Evolutionary conservation across 495 filamentous ascomycete genomes (phyloP), one percentile per base, ranked within the genome.

Genomic region (Aspergillus campestris): DNA sequence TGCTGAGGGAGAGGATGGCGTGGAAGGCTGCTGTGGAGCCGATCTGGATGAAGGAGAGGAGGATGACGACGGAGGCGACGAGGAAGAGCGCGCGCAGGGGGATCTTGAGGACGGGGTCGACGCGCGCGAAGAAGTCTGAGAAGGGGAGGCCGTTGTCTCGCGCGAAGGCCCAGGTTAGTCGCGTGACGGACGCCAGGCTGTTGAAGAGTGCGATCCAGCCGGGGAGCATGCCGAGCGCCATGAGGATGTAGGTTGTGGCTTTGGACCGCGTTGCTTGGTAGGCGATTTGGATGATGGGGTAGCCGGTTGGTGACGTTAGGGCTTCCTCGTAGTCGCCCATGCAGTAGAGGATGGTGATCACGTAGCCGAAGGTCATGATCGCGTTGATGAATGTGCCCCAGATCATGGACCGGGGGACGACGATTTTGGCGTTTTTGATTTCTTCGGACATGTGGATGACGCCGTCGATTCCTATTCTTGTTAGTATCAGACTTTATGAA

Each of bases 101-200:
- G 38, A 79, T 65, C 11, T 64, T 64, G 40, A 69, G 68, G 5
- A 48, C 62, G 10, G 61, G 49, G 44, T 69, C 52, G 42, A 72
- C 71, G 31, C 65, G 51, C 10, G 58, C 64, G 34, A 81, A 72
- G 48, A 71, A 69, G 3, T 51, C 49, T 9, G 71, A 73, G 50
- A 75, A 79, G 3, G 81, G 81, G 0, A 83, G 59, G 8, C 77
- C 80, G 10, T 69, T 58, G 53, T 84, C 80, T 6, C 79, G 58
- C 8, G 81, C 77, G 52, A 84, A 83, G 1, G 79, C 68, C 73
- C 75, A 83, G 9, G 63, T 64, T 38, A 76, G 69, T 14, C 80
- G 67, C 2, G 73, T 77, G 10, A 71, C 67, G 5, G 75, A 71
- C 4, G 79, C 77, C 3, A 77, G 54, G 14, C 69, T 58, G 39